Evolutionary conservation across 768 basidiomycete species (phyloP).

Genomic region (Coprinopsis cinerea): DNA sequence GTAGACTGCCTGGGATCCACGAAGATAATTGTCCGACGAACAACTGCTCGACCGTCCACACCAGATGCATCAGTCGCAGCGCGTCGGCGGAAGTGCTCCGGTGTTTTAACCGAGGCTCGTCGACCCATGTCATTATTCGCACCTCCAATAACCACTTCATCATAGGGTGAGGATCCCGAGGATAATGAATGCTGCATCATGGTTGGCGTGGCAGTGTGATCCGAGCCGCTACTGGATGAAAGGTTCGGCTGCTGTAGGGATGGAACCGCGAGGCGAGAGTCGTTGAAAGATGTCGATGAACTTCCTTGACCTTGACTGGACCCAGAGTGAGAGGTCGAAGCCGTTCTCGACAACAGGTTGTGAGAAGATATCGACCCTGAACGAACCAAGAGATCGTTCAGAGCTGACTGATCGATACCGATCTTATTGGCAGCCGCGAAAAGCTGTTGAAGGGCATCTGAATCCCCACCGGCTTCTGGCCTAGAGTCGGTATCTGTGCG

Average conservation of each 20-base stretch:
- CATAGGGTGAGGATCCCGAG: constrained; percentile 8
- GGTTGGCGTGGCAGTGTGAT: constrained; percentile 24
- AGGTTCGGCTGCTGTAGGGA: constrained; percentile 18
- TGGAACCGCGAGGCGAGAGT: constrained; percentile 5
- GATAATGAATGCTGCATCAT: constrained; percentile 13
- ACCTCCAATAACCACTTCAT: constrained; percentile 17
- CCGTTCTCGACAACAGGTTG: constrained; percentile 38
- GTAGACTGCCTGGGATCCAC: constrained; percentile 58
- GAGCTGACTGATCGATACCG: constrained; percentile 65
- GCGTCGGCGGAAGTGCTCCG: constrained; percentile 35
- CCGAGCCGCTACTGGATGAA: constrained; percentile 24
- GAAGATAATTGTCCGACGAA: constrained; percentile 76
- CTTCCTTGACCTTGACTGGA: constrained; percentile 18
- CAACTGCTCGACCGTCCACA: constrained; percentile 35
- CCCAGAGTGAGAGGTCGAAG: constrained; percentile 29
- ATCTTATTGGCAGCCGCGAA: constrained; percentile 72
- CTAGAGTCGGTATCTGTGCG: constrained; percentile 11
- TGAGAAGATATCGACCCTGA: constrained; percentile 52
- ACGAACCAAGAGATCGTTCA: constrained; percentile 67
- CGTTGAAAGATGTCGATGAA: neutral
- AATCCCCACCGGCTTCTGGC: constrained; percentile 16
- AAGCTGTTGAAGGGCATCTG: constrained; percentile 60
- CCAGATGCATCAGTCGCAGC: constrained; percentile 30
- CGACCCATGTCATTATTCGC: constrained; percentile 8
- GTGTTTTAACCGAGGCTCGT: constrained; percentile 21